Evolutionary conservation across 2,329 filamentous ascomycete species (phyloP), one percentile per base, ranked within the genome.

Genomic region (Purpureocillium takamizusanense): DNA sequence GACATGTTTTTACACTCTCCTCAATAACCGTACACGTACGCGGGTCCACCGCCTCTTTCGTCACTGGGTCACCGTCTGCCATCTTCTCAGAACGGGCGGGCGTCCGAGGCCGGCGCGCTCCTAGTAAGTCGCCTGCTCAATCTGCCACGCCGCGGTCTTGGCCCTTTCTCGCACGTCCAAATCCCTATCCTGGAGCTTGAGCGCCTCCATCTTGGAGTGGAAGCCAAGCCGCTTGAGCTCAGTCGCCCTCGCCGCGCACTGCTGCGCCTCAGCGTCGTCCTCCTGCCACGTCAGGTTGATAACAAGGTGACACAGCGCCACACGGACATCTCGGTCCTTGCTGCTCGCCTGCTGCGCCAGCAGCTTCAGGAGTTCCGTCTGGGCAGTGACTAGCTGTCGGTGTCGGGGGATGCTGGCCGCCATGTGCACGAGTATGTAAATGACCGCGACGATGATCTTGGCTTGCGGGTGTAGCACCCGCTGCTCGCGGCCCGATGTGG

Each of bases 231-330:
- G 74, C 54, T 78, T 75, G 33, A 98, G 67, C 54, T 84, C 80
- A 11, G 64, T 57, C 0, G 81, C 82, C 37, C 92, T 74, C 49
- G 81, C 72, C 23, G 73, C 67, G 44, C 83, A 86, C 9, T 74
- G 76, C 16, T 70, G 65, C 15, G 69, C 65, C 49, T 95, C 88
- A 23, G 62, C 70, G 7, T 74, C 70, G 50, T 90, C 82, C 44
- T 95, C 89, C 44, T 81, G 72, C 70, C 83, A 94, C 1, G 86
- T 84, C 32, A 98, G 72, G 55, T 95, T 95, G 55, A 81, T 84
- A 33, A 94, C 72, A 32, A 94, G 70, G 73, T 89, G 90, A 46
- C 86, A 87, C 49, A 92, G 78, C 33, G 82, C 81, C 15, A 81
- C 72, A 6, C 90, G 80, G 7, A 98, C 81, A 31, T 83, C 77